Evolutionary conservation across 2,329 filamentous ascomycete species (phyloP), one percentile per base, ranked within the genome.

Genomic region (Cadophora sp.): DNA sequence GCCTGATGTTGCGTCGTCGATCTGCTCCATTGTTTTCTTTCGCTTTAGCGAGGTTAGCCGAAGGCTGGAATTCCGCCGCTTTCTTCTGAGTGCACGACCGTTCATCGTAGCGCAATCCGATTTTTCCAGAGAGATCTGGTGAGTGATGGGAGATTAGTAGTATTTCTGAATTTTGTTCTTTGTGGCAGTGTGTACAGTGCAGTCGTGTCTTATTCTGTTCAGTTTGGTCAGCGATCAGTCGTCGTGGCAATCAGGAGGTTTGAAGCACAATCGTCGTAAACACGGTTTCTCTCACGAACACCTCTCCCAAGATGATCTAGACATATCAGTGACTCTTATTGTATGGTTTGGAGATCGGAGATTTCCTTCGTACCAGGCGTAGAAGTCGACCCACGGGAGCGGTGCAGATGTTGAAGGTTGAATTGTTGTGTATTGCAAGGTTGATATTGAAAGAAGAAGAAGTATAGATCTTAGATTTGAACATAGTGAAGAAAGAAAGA

Each of bases 31-130:
- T 58, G 53, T 58, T 58, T 58, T 58, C 53, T 58, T 58, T 37
- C 53, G 53, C n/a, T 58, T 58, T 22, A 37, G 53, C 29, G 29
- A 34, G 27, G 53, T 58, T 58, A 58, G 53, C 29, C 53, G 53
- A 37, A 58, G 19, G 29, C 8, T 24, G 3, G 53, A 58, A 29
- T 22, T 58, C 9, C 12, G 12, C 53, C 53, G 29, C 53, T 58
- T 58, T 58, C 53, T n/a, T 12, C 29, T 19, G 19, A 58, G 16
- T 11, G 6, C n/a, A 19, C 3, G 27, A 37, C 29, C 29, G 19
- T 34, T 19, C 53, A 58, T 58, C 11, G 53, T 22, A 22, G 2
- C 37, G 19, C 22, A 16, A 2, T 14, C 29, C n/a, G 16, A 37
- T 37, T 4, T 3, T 19, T 3, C 43, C 19, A 55, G 51, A 29